Evolutionary conservation across 805 yeast genomes (phyloP), one percentile per base, ranked within the genome.

Genomic region (Debaryomyces prosopidis): DNA sequence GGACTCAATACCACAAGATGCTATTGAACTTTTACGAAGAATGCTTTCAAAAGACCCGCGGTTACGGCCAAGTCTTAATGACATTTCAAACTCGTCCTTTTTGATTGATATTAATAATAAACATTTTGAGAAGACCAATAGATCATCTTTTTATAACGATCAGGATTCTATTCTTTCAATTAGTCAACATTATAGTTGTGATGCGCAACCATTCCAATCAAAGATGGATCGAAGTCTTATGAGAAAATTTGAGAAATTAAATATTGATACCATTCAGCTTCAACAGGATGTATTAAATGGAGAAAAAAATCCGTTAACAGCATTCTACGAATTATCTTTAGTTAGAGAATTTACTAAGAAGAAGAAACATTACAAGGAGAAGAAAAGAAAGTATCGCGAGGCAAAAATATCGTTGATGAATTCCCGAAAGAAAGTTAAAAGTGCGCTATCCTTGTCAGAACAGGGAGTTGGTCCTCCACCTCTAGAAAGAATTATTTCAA

Each of bases 241-340:
- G 39, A 84, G 84, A 47, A 76, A 77, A 40, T 56, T 89, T 40
- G 75, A 76, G 36, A 75, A 80, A 46, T 62, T 81, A 19, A 85
- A 88, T n/a, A 68, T 89, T 31, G 87, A 87, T 58, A 73, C 77
- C 2, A 85, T 81, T 11, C 63, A 74, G 1, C 66, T 90, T 27
- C 81, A 80, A 52, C 69, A 76, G 7, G 78, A 86, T 23, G 82
- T 89, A 3, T 55, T 66, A 23, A 73, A 76, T 45, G 75, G 77
- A 39, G 81, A 84, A 45, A 80, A 88, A 64, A 94, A 87, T 62
- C 71, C 89, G 0, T 66, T 87, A 12, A 80, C 87, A 11, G 96
- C 92, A 0, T 73, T 84, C 46, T 89, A 91, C 85, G 83, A 83
- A 38, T 68, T 89, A 15, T 63, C 82, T 14, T 63, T 85, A 23